These are phyloP conservation scores for Gynostemma pentaphyllum DNA, from an alignment of 306 rosid genomes.

Conservation along the genomic window DNA sequence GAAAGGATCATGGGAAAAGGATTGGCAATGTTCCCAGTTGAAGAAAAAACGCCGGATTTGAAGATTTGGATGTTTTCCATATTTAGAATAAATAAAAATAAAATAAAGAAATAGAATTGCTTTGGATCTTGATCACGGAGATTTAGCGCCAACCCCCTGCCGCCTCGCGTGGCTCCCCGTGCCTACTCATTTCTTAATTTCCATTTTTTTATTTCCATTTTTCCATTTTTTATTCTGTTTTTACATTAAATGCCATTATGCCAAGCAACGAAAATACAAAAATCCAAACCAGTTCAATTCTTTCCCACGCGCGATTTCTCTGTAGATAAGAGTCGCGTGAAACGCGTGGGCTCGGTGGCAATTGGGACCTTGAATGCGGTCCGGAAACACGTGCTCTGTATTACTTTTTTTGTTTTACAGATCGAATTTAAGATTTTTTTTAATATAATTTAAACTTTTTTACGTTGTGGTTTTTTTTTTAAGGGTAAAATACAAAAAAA, in stretches of 20 bases:
- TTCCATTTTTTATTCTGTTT: not conserved
- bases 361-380: no score
- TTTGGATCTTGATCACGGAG: not conserved
- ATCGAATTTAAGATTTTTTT: no score
- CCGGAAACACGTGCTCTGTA: no score
- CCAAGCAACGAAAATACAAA: not conserved
- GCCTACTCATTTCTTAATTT: not conserved
- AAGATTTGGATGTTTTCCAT: slow-evolving; percentile 4
- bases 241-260: not conserved
- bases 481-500: no score
- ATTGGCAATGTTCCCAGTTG: not conserved
- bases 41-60: not conserved
- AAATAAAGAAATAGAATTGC: no score
- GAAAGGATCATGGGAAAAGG: not conserved
- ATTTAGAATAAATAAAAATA: not conserved
- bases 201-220: not conserved
- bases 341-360: not conserved
- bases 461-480: no score
- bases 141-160: not conserved
- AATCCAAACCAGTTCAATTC: not conserved
- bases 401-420: no score
- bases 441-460: no score
- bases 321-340: not conserved
- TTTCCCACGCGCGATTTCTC: not conserved
- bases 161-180: not conserved